Evolutionary conservation across 768 basidiomycete genomes (phyloP).

Genomic region (Macrolepiota fuliginosa): DNA sequence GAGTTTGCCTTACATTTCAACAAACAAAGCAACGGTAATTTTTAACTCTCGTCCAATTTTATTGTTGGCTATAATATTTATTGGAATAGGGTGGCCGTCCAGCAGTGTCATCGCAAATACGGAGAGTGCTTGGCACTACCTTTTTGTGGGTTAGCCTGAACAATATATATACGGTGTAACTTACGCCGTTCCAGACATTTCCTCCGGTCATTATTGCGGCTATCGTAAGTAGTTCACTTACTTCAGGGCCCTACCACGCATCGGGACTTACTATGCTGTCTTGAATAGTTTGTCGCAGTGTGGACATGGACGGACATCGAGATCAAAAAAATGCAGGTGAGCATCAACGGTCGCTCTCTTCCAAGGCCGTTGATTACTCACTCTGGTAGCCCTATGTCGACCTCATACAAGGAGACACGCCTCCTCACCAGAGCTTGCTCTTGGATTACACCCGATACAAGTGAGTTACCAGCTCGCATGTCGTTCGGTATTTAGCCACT

Average conservation of each 20-base stretch:
- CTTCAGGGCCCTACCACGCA: not conserved
- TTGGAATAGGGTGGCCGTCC: slow-evolving; percentile 41
- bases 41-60: not conserved
- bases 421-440: slow-evolving; percentile 48
- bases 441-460: slow-evolving; percentile 54
- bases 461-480: slow-evolving; percentile 23
- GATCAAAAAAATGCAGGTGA: slow-evolving; percentile 55
- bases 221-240: slow-evolving; percentile 27
- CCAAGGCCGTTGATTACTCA: not conserved
- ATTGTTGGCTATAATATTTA: not conserved
- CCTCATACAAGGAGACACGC: slow-evolving; percentile 52
- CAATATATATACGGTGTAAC: not conserved
- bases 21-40: slow-evolving; percentile 41
- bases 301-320: slow-evolving; percentile 60
- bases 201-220: slow-evolving; percentile 53
- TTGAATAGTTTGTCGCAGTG: slow-evolving; percentile 38
- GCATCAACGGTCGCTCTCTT: not conserved
- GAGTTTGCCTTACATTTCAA: slow-evolving; percentile 47
- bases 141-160: slow-evolving; percentile 38
- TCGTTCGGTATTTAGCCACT: not conserved
- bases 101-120: slow-evolving; percentile 27
- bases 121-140: slow-evolving; percentile 45
- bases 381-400: slow-evolving; percentile 50
- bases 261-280: not conserved
- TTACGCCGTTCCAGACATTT: slow-evolving; percentile 35